A percentile compares a stretch with the other conserved stretches of the same genome.
Conservation (phyloP, 2,329 filamentous ascomycete genomes). For the Diaporthe aspalathi region DNA sequence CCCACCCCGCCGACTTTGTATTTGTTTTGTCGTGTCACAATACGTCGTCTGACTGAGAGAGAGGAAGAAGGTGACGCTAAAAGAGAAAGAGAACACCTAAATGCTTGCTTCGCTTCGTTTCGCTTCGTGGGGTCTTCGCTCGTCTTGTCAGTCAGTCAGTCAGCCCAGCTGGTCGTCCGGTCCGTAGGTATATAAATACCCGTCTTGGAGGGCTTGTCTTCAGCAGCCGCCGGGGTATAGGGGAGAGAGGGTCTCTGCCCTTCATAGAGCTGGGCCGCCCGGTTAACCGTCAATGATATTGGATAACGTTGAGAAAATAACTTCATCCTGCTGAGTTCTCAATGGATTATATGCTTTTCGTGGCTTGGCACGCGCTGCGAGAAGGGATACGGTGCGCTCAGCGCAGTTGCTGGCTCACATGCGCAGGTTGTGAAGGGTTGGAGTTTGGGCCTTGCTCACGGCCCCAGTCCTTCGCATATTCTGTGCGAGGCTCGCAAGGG, state of each 20-base stretch:
- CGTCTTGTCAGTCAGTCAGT: neutral
- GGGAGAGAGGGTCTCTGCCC: neutral
- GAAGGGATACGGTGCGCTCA: no score
- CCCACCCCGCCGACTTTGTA: neutral
- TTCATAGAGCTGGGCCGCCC: neutral
- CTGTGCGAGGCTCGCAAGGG: no score
- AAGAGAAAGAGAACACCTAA: neutral
- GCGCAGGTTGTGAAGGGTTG: no score
- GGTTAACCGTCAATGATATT: conserved; percentile 13
- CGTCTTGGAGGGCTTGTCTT: neutral
- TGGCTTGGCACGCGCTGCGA: no score
- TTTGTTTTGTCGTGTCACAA: conserved; percentile 4
- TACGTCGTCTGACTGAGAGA: neutral
- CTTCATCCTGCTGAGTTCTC: neutral
- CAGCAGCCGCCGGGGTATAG: neutral
- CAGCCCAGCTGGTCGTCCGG: neutral
- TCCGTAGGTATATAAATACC: neutral
- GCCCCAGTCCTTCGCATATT: no score
- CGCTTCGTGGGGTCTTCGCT: conserved; percentile 4
- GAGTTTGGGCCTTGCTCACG: no score
- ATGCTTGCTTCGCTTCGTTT: neutral
- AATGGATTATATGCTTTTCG: no score
- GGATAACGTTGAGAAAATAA: conserved; percentile 17
- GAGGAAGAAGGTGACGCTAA: neutral
- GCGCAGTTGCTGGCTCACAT: neutral